Evolutionary conservation across 805 yeast genomes (phyloP), one percentile per base, ranked within the genome.

Genomic region (Monosporozyma servazzii): DNA sequence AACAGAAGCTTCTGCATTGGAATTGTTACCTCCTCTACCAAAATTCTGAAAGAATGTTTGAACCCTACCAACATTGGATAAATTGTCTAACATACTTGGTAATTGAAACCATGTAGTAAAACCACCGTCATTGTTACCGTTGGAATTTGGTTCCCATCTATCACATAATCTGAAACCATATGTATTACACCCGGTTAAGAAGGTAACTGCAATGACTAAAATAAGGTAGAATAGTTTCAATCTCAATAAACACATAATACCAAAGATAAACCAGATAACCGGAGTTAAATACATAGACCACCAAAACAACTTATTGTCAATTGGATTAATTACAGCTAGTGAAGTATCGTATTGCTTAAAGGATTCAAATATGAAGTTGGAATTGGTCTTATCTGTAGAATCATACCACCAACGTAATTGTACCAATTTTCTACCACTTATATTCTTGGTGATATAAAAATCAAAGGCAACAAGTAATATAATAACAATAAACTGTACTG

Each of bases 371-470:
- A 58, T 63, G 48, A 68, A 64, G 7, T 64, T 61, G 6, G 59
- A 53, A 5, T 58, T 55, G 11, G 58, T 55, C 11, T 53, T 49
- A 9, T 60, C 58, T 2, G 65, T 55, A 0, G 89, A 75, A 64
- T 91, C 97, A 65, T 91, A 93, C 96, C 98, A 91, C 99, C 99
- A 91, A 56, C 95, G 76, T 56, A 93, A 74, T 0, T 97, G 98
- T 4, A 93, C 97, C 51, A 91, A 69, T 51, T 88, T 76, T 53
- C 98, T 73, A 1, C 99, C 99, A 20, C 95, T 75, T 25, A 91
- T 86, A 67, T 91, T 91, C 64, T 91, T 93, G 23, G 88, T 81
- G 63, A 87, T 85, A 95, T 97, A 91, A 63, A 91, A 91, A 66
- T 91, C 99, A 1, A 88, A 88, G 0, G 96, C 86, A 20, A 88